Evolutionary conservation across 495 filamentous ascomycete species (phyloP).

Genomic region (Aspergillus sclerotioniger): DNA sequence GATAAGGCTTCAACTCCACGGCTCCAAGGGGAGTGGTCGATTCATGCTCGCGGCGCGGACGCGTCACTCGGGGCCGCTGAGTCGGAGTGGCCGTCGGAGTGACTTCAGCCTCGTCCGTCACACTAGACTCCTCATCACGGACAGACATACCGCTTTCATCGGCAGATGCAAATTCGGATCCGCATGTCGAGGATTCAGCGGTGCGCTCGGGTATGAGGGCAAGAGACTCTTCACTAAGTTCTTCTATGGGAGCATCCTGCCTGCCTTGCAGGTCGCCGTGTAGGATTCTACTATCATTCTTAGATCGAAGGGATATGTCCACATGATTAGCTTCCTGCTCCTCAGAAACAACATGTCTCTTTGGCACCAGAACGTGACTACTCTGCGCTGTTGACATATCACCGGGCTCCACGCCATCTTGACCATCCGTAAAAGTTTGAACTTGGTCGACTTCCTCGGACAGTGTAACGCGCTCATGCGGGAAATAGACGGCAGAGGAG

Average conservation of each 20-base stretch:
- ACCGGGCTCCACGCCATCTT: slow-evolving; percentile 32
- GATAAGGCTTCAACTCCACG: slow-evolving; percentile 94
- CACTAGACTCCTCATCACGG: slow-evolving; percentile 50
- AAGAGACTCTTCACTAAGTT: slow-evolving; percentile 35
- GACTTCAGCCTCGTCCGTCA: slow-evolving; percentile 56
- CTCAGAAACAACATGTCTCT: slow-evolving; percentile 29
- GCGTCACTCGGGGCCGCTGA: slow-evolving; percentile 33
- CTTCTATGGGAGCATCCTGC: slow-evolving; percentile 29
- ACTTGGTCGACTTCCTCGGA: slow-evolving; percentile 34
- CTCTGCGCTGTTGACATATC: slow-evolving; percentile 34
- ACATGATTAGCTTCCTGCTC: slow-evolving; percentile 47
- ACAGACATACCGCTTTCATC: slow-evolving; percentile 53
- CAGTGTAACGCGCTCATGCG: slow-evolving; percentile 66
- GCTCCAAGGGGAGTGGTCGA: slow-evolving; percentile 71
- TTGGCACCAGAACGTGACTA: slow-evolving; percentile 33
- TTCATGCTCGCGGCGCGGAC: slow-evolving; percentile 30
- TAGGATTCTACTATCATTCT: slow-evolving; percentile 58
- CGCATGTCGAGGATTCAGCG: slow-evolving; percentile 49
- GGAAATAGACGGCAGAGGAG: slow-evolving; percentile 88
- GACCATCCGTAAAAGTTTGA: slow-evolving; percentile 48
- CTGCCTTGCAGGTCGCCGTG: slow-evolving; percentile 56
- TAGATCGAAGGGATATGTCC: slow-evolving; percentile 62
- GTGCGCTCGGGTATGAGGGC: slow-evolving; percentile 37
- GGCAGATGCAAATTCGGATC: slow-evolving; percentile 57
- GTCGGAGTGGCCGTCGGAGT: slow-evolving; percentile 61